These are phyloP conservation scores for Quercus mongolica DNA, from an alignment of 306 rosid genomes.

Conservation along the genomic window DNA sequence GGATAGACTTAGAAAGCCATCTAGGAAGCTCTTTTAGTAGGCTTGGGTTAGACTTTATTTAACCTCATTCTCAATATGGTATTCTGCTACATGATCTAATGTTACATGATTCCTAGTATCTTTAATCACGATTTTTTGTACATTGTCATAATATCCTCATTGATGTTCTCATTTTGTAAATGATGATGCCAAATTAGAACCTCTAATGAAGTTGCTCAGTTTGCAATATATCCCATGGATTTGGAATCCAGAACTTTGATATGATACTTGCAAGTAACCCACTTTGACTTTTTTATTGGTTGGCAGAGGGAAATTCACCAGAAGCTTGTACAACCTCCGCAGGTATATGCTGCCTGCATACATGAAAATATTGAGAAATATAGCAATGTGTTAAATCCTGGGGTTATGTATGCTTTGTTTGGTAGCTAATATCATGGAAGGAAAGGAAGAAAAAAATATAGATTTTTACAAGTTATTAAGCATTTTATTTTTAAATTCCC, in stretches of 20 bases:
- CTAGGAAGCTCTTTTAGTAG: no score
- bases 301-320: constrained; percentile 8
- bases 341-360: constrained; percentile 22
- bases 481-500: neutral
- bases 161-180: neutral
- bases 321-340: constrained; percentile 10
- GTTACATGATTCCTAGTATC: neutral
- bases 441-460: constrained; percentile 10
- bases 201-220: neutral
- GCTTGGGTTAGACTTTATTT: no score
- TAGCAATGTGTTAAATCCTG: constrained; percentile 22
- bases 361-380: constrained; percentile 20
- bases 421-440: neutral
- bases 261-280: neutral
- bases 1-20: no score
- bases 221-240: neutral
- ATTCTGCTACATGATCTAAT: neutral
- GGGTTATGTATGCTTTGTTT: constrained; percentile 23
- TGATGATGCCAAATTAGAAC: neutral
- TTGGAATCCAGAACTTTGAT: neutral
- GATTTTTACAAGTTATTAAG: neutral
- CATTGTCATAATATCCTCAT: neutral
- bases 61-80: neutral
- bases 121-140: neutral
- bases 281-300: constrained; percentile 5